Evolutionary conservation across 257 asterid genomes (phyloP).

Genomic region (Rauvolfia tetraphylla): DNA sequence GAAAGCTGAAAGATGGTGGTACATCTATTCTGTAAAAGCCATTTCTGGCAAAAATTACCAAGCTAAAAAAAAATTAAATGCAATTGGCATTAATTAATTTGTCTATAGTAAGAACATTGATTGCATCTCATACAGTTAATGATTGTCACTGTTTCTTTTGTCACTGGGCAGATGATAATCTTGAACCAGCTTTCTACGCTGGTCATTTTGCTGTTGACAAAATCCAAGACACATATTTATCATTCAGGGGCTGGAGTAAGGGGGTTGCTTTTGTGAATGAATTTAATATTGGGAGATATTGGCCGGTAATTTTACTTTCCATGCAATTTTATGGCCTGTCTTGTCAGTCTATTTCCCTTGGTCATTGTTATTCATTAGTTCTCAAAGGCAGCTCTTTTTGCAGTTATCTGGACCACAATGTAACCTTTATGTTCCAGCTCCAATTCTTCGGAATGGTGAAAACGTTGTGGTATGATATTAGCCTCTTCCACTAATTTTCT

Average conservation of each 20-base stretch:
- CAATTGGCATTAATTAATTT: neutral
- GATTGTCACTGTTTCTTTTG: slow-evolving; percentile 10
- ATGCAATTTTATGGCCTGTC: neutral
- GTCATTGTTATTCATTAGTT: slow-evolving; percentile 1
- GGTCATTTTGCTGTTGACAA: slow-evolving; percentile 54
- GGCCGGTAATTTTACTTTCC: slow-evolving; percentile 61
- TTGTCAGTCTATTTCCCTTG: neutral
- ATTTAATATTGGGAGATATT: slow-evolving; percentile 72
- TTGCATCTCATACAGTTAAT: neutral
- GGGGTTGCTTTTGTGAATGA: slow-evolving; percentile 78
- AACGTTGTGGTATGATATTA: slow-evolving; percentile 55
- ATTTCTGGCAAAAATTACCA: neutral
- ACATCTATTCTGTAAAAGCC: slow-evolving; percentile 23
- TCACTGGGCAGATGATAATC: slow-evolving; percentile 37
- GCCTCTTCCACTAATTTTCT: neutral
- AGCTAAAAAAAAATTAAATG: neutral
- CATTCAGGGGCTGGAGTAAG: slow-evolving; percentile 86
- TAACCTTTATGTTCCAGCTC: slow-evolving; percentile 86
- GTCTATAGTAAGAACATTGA: neutral
- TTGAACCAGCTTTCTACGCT: slow-evolving; percentile 68
- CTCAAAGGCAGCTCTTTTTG: slow-evolving; percentile 21
- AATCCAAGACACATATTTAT: slow-evolving; percentile 68
- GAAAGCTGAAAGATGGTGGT: slow-evolving; percentile 33
- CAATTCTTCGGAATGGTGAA: slow-evolving; percentile 65
- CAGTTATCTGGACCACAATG: slow-evolving; percentile 95